Evolutionary conservation across 768 basidiomycete species (phyloP), one percentile per base, ranked within the genome.

Genomic region (Termitomyces sp.): DNA sequence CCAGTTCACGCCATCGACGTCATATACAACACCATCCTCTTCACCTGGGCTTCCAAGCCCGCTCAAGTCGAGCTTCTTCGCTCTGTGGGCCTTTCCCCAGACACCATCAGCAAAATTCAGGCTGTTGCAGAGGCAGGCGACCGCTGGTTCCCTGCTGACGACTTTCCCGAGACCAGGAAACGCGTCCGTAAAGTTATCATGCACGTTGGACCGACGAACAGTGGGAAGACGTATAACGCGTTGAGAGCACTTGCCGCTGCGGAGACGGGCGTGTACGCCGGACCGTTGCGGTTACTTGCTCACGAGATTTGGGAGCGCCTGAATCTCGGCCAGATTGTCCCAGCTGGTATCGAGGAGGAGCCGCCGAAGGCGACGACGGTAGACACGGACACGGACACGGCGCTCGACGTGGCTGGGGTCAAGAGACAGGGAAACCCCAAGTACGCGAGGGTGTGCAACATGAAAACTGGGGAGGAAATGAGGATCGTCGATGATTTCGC

Each of bases 141-240:
- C 63, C 63, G 74, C 14, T 64, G 71, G n/a, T 76, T 73, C 56
- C 81, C 81, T 0, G 79, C 78, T 0, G 84, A 86, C 57, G 66
- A 72, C 11, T 85, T 68, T 63, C 65, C 73, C 0, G 17, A 52
- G 9, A 85, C 93, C 0, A 84, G 96, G 10, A 65, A 69, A 11
- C 73, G 86, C 60, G 79, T 77, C 17, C 82, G 95, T 19, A 91
- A 87, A 63, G 76, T 98, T 63, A 88, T 95, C 69, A 87, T 98
- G 78, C 96, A 99, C 65, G 93, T 99, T 40, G 97, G 96, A 0
- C 97, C 97, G 0, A 98, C 97, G 23, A 99, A 98, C 71, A 92
- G 91, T 60, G 97, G 96, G 31, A 99, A 99, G 75, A 99, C 96
- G 0, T 87, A 98, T 66, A 86, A 90, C 65, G 97, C 96, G 0